Percentiles rank a stretch among this genome's conserved stretches.
These are phyloP conservation scores for Dispira simplex DNA, from an alignment of 192 early-diverging fungal species.

Conservation along the genomic window DNA sequence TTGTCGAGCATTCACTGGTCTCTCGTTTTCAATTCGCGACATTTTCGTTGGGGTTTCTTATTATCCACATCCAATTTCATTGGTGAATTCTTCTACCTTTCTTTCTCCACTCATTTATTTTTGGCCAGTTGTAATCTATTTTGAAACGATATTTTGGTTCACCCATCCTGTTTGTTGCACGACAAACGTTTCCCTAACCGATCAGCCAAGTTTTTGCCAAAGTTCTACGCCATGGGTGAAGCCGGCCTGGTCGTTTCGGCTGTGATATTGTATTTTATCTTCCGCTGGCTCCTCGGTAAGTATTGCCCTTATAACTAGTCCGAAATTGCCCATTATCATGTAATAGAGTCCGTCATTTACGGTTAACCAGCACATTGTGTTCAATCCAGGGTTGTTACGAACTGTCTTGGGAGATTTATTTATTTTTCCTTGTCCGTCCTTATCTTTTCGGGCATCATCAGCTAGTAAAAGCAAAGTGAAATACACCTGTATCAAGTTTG, in stretches of 20 bases:
- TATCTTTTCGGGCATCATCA: not conserved
- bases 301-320: not conserved
- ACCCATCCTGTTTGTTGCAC: too few relatives aligned
- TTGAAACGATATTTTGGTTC: too few relatives aligned
- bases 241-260: slow-evolving; percentile 7
- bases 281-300: slow-evolving; percentile 10
- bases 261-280: slow-evolving; percentile 8
- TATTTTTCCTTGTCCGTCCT: not conserved
- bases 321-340: not conserved
- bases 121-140: too few relatives aligned
- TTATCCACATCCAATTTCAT: too few relatives aligned
- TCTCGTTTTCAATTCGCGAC: too few relatives aligned
- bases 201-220: too few relatives aligned
- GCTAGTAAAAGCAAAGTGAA: too few relatives aligned
- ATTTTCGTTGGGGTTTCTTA: too few relatives aligned
- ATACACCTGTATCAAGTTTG: not conserved
- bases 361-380: not conserved
- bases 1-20: too few relatives aligned
- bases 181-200: too few relatives aligned
- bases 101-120: too few relatives aligned
- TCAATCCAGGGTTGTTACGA: not conserved
- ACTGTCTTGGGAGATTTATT: not conserved
- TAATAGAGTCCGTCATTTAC: not conserved
- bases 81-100: too few relatives aligned
- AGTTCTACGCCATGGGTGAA: not conserved